Evolutionary conservation across 2,329 filamentous ascomycete genomes (phyloP), one percentile per base, ranked within the genome.

Genomic region (Alternaria arbusti): DNA sequence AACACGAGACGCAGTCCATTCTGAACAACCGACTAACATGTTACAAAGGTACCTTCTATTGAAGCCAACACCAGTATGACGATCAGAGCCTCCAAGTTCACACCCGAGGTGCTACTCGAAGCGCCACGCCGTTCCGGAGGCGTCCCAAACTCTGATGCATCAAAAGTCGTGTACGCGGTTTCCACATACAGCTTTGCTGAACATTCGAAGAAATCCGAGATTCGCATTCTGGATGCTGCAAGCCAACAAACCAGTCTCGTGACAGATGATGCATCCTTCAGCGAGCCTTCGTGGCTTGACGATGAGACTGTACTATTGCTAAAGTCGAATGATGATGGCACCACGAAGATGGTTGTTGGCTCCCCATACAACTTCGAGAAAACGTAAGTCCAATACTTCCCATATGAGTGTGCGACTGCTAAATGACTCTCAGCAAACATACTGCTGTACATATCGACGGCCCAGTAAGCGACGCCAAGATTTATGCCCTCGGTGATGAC

Each of bases 131-230:
- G 92, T 51, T 91, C 90, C 11, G 78, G 88, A 15, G 91, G 89
- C 51, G 79, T 88, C 1, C 91, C 92, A n/a, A 95, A 93, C 77
- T 78, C 84, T 40, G 84, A 86, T 56, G 91, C 90, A 46, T 88
- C 86, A 57, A 83, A 87, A 61, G 84, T 90, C 50, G 80, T 94
- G 26, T 93, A 90, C 74, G 88, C 88, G 45, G 87, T 89, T 15
- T 92, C 91, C 0, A 88, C 90, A 2, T 97, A 97, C 79, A 94
- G 89, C 6, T 97, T 97, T 79, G 85, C 91, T 43, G 85, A 87
- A 0, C 93, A 96, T 76, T 84, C 85, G 50, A 91, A 90, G 75
- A 87, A 85, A 6, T 85, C 84, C 63, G 90, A 94, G 81, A 89
- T 91, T 69, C 87, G 90, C 17, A 79, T 95, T 25, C 82, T 97